Base-by-base conservation (phyloP, 352 stramenopile species). In the Elongisporangium undulatum region DNA sequence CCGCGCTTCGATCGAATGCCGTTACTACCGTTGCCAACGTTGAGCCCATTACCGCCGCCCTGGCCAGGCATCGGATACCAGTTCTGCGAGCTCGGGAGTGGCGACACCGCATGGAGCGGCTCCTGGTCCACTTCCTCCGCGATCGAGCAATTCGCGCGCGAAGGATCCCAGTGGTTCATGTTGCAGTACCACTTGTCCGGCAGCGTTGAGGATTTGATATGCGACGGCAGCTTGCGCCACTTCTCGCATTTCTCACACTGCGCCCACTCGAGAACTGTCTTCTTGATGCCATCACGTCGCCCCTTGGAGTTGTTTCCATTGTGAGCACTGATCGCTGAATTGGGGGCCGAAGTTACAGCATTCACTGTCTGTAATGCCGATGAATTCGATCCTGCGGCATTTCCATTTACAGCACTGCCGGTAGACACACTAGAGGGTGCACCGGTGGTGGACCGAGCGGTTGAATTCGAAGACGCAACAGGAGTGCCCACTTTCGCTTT, bases 101-200 rank as follows among this genome's bases (percentile, higher is more conserved):
- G 76, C 10, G 72, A 81, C 6, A 66, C 62, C 1, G 72, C 67
- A 41, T 41, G 29, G 13, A 91, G 38, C 8, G 82, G 77, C n/a
- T 91, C 84, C 51, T 90, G 74, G 26, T 95, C 85, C 20, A 75
- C 79, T 73, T 95, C 83, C 57, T 95, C 80, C 2, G 85, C 74
- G 15, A 87, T 72, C 20, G 68, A 75, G 50, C 85, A 95, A 49
- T 82, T 90, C 4, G 83, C 82, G 34, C 79, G 82, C 4, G 72
- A 89, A n/a, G 79, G 65, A 67, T 98, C 95, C 83, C 93, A 98
- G 26, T 89, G 82, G 70, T 99, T 99, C 79, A 99, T 90, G 19
- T 90, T 85, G 72, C 96, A 99, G 64, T 96, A 99, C 96, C 96
- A 99, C 61, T 97, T 89, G 64, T 98, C 92, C 5, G 95, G 95